These are phyloP conservation scores for Quercus tomentella DNA, from an alignment of 331 rosid genomes.

Conservation along the genomic window DNA sequence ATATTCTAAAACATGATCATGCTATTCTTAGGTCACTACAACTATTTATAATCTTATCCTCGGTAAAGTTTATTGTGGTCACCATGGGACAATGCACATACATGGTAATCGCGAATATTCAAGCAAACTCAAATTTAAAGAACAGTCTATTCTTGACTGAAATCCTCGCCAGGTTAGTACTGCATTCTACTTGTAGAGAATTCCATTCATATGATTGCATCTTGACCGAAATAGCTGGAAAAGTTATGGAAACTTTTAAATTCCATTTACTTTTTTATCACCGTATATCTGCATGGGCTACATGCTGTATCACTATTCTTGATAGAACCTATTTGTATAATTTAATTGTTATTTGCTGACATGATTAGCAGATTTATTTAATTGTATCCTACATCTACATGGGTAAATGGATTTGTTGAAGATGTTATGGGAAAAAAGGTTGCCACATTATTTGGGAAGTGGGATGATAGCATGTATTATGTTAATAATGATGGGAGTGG, in stretches of 20 bases:
- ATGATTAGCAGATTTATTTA: too few species aligned
- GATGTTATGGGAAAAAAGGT: conserved; percentile 73
- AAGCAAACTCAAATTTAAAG: conserved; percentile 87
- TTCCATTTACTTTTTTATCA: too few species aligned
- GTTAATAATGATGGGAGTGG: conserved; percentile 76
- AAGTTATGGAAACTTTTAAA: too few species aligned
- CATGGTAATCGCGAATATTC: conserved; percentile 73
- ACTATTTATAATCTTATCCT: conserved; percentile 91
- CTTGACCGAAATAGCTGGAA: too few species aligned
- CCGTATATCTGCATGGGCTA: too few species aligned
- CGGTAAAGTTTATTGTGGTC: conserved; percentile 93
- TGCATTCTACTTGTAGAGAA: too few species aligned
- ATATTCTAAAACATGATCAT: conserved; percentile 10
- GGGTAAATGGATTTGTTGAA: conserved; percentile 88
- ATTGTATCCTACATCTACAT: too few species aligned
- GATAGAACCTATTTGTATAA: too few species aligned
- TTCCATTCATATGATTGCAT: too few species aligned
- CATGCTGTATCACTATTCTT: too few species aligned
- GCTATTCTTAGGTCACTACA: conserved; percentile 69
- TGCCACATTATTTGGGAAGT: conserved; percentile 86
- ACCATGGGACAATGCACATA: conserved; percentile 95
- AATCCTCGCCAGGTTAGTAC: conserved; percentile 81
- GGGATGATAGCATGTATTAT: conserved; percentile 94
- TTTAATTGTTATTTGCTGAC: too few species aligned
- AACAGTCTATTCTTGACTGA: conserved; percentile 92